A percentile compares a stretch with the other conserved stretches of the same genome.
Conservation (phyloP, 805 yeast genomes). For the Candida dendrica region DNA sequence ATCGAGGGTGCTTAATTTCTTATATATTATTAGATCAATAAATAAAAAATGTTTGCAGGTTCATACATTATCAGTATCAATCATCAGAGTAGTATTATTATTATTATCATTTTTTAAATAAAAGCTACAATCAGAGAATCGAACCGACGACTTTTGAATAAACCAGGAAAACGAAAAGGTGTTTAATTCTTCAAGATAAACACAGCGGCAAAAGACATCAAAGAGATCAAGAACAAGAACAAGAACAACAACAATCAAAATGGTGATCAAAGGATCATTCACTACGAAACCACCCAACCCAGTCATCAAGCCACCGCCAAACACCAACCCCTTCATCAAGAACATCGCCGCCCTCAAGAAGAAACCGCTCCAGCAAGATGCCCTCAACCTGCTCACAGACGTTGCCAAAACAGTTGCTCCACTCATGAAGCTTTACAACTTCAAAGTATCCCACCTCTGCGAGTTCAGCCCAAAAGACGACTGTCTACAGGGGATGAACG, state of each 20-base stretch:
- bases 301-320: conserved; percentile 14
- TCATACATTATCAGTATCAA: too few relatives aligned
- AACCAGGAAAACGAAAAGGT: too few relatives aligned
- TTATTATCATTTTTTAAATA: too few relatives aligned
- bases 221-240: too few relatives aligned
- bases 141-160: too few relatives aligned
- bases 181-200: too few relatives aligned
- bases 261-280: conserved; percentile 17
- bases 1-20: not conserved
- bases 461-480: conserved; percentile 77
- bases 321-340: conserved; percentile 21
- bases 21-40: not conserved
- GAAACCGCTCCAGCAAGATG: conserved; percentile 40
- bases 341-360: conserved; percentile 39
- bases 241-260: not conserved
- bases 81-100: too few relatives aligned
- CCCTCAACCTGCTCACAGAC: conserved; percentile 55
- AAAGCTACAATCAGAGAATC: too few relatives aligned
- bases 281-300: conserved; percentile 9
- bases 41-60: too few relatives aligned
- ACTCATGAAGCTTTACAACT: conserved; percentile 58
- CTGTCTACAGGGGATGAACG: conserved; percentile 70
- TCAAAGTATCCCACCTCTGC: conserved; percentile 59
- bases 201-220: too few relatives aligned
- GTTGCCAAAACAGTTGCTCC: conserved; percentile 72